Conservation (phyloP, 2,329 filamentous ascomycete species). For the Colletotrichum sp. region DNA sequence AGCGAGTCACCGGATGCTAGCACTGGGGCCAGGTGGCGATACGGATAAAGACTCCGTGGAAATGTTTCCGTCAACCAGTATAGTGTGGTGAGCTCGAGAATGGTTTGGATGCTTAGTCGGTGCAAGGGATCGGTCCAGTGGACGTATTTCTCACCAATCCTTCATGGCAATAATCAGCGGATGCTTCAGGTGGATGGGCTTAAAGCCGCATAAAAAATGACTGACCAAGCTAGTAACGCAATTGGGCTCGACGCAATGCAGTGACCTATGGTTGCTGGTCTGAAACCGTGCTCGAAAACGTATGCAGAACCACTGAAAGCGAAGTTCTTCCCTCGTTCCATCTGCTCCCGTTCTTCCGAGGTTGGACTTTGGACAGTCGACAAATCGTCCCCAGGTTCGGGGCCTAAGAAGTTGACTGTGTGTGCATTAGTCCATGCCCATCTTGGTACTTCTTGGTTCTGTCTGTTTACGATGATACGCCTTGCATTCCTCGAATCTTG, state of each 20-base stretch:
- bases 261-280: not conserved
- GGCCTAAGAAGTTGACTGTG: not conserved
- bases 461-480: not conserved
- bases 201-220: not conserved
- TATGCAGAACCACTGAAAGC: not conserved
- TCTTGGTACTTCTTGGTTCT: not conserved
- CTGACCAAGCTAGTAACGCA: not conserved
- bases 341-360: not conserved
- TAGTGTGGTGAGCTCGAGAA: not conserved
- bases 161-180: not conserved
- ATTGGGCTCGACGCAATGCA: not conserved
- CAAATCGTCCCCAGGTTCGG: not conserved
- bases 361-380: not conserved
- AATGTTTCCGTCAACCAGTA: not conserved
- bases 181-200: not conserved
- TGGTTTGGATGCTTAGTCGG: not conserved
- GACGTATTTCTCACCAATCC: not conserved
- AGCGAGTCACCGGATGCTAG: not conserved
- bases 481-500: not conserved
- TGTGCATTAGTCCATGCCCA: not conserved
- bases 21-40: not conserved
- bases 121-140: not conserved
- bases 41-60: not conserved
- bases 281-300: not conserved
- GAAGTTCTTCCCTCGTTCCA: not conserved